A percentile compares a stretch with the other conserved stretches of the same genome.
Evolutionary conservation across 2,329 filamentous ascomycete genomes (phyloP).

Genomic region (Hypoxylon sp.): DNA sequence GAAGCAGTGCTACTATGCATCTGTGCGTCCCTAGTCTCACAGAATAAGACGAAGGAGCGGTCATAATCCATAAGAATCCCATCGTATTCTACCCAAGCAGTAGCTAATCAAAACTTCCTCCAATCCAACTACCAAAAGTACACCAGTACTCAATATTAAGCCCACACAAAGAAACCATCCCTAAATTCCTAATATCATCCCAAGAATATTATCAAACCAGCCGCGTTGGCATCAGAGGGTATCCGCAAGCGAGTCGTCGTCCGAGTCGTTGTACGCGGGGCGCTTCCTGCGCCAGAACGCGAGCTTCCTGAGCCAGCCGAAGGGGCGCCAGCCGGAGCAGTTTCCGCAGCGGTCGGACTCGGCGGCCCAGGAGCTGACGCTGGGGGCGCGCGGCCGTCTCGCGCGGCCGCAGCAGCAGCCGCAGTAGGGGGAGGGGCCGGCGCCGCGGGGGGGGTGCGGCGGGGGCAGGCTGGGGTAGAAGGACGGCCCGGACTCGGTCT

Average conservation of each 20-base stretch:
- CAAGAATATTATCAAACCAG: no score
- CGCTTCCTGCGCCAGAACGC: conserved; percentile 35
- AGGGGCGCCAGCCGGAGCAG: conserved; percentile 10
- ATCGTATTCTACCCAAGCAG: no score
- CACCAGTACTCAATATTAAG: no score
- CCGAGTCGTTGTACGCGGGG: conserved; percentile 9
- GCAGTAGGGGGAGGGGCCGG: conserved; percentile 27
- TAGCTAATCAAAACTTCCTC: no score
- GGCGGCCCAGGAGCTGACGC: conserved; percentile 9
- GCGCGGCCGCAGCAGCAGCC: conserved; percentile 11
- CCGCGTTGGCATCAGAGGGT: not conserved
- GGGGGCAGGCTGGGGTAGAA: not conserved
- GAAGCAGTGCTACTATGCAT: not conserved
- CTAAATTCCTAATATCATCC: no score
- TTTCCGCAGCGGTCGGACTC: not conserved
- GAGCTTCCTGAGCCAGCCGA: conserved; percentile 31
- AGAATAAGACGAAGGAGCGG: not conserved
- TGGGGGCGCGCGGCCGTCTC: not conserved
- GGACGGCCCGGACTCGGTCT: conserved; percentile 6
- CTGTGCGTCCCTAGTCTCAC: not conserved
- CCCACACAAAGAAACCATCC: no score
- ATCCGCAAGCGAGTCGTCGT: conserved; percentile 25
- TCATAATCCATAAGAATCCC: not conserved
- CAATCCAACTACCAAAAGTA: no score
- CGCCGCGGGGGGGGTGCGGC: not conserved